These are phyloP conservation scores for Cinnamomum chago DNA, from an alignment of 164 flowering plant species.

Conservation along the genomic window DNA sequence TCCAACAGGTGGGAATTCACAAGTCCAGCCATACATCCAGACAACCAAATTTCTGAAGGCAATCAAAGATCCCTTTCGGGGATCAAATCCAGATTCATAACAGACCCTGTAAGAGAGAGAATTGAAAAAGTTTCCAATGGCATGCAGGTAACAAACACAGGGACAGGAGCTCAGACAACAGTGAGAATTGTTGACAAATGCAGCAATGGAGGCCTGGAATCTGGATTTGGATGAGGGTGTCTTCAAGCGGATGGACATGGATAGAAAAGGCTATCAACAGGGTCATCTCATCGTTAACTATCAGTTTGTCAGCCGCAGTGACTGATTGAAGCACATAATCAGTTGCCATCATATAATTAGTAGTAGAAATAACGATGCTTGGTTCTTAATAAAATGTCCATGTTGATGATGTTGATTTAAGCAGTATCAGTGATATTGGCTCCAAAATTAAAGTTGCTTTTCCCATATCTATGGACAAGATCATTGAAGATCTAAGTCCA, in stretches of 20 bases:
- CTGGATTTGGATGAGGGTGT: conserved; percentile 56
- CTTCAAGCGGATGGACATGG: conserved; percentile 31
- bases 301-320: conserved; percentile 43
- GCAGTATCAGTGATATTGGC: background rate
- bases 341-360: background rate
- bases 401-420: background rate
- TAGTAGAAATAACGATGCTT: background rate
- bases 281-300: conserved; percentile 56
- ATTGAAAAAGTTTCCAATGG: background rate
- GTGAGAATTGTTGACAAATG: conserved; percentile 48
- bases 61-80: too few species aligned
- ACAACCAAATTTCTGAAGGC: too few species aligned
- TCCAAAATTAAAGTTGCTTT: background rate
- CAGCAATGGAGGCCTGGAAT: conserved; percentile 50
- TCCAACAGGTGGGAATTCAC: background rate
- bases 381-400: background rate
- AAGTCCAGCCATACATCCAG: too few species aligned
- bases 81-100: too few species aligned
- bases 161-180: conserved; percentile 40
- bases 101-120: too few species aligned
- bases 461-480: background rate
- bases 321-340: background rate
- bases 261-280: conserved; percentile 36
- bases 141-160: conserved; percentile 53
- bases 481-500: background rate